A percentile compares a stretch with the other conserved stretches of the same genome.
Evolutionary conservation across 345 rosid species (phyloP).

Genomic region (Erodium maritimum): DNA sequence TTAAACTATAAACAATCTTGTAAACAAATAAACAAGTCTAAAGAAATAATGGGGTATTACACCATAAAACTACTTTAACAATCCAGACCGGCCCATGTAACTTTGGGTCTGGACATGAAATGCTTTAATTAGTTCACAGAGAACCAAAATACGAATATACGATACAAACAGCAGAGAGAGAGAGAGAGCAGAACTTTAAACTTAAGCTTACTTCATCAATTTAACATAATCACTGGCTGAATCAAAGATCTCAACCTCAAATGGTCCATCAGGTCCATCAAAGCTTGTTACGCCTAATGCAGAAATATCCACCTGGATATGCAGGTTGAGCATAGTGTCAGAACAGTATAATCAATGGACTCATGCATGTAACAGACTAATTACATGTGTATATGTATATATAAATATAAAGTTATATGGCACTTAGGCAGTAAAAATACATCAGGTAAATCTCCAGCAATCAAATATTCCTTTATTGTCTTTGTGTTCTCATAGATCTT

Average conservation of each 20-base stretch:
- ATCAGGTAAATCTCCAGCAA: constrained; percentile 63
- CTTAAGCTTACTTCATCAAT: constrained; percentile 70
- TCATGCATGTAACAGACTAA: no score
- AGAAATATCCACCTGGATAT: constrained; percentile 65
- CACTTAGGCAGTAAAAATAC: constrained; percentile 24
- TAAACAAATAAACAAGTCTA: no score
- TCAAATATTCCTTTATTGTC: constrained; percentile 74
- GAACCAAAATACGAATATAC: neutral
- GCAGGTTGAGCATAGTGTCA: neutral
- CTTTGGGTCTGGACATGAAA: no score
- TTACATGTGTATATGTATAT: no score
- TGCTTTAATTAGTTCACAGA: neutral
- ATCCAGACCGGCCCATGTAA: no score
- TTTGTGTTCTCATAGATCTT: constrained; percentile 92
- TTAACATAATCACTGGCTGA: constrained; percentile 81
- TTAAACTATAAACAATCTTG: no score
- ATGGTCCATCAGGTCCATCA: constrained; percentile 72
- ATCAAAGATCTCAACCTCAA: constrained; percentile 94
- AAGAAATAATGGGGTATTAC: no score
- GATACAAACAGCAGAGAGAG: neutral
- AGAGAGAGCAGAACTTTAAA: neutral
- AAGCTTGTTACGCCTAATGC: constrained; percentile 55
- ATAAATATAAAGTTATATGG: no score
- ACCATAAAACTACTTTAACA: no score
- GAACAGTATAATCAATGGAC: no score